Evolutionary conservation across 352 stramenopile genomes (phyloP).

Genomic region (Pythium angustatum): DNA sequence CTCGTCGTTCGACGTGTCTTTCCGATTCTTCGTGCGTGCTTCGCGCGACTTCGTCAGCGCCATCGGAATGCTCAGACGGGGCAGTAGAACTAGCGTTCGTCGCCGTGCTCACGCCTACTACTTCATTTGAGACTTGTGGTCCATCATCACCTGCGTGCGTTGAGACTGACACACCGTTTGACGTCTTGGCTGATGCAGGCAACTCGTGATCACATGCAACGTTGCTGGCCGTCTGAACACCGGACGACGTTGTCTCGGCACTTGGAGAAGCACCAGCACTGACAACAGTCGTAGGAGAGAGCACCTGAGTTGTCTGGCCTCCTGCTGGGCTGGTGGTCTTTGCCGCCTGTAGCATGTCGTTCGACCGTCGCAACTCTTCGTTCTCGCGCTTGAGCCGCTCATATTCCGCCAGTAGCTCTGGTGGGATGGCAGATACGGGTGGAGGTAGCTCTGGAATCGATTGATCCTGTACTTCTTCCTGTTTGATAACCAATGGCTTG

Average conservation of each 20-base stretch:
- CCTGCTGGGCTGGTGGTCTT: no score
- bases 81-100: background rate
- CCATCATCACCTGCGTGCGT: no score
- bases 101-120: no score
- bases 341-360: constrained; percentile 52
- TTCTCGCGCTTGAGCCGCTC: constrained; percentile 71
- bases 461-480: background rate
- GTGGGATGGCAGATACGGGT: constrained; percentile 3
- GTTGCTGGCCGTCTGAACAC: no score
- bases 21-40: background rate
- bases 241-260: no score
- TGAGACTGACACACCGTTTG: no score
- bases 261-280: no score
- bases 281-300: no score
- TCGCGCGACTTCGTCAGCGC: background rate
- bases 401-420: constrained; percentile 55
- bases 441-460: background rate
- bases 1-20: background rate
- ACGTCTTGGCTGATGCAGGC: no score
- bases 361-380: constrained; percentile 59
- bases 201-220: no score
- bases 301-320: no score
- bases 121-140: background rate
- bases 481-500: background rate
- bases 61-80: background rate